phyloP scores from a whole-genome alignment of 1,139 yeast genomes.

The Yarrowia galli region DNA sequence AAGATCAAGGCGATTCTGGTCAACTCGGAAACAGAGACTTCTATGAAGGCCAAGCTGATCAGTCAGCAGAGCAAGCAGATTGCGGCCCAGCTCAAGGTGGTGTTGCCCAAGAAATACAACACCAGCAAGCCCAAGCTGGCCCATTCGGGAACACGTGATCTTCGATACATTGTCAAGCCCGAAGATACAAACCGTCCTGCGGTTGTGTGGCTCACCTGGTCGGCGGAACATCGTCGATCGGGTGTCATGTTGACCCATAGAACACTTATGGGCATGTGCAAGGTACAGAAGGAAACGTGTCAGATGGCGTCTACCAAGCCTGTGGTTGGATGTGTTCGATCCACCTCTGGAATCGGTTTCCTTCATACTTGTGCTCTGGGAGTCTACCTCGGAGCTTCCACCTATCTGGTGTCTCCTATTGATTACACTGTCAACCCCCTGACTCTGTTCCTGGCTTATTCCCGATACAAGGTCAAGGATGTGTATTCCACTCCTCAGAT shows the following conservation, averaged over 20 bases:
- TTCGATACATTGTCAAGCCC: conserved; percentile 54
- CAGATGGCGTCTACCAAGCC: conserved; percentile 77
- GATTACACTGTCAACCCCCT: conserved; percentile 80
- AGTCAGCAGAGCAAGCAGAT: conserved; percentile 67
- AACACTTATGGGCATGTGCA: conserved; percentile 77
- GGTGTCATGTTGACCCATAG: conserved; percentile 72
- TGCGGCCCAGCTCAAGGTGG: conserved; percentile 54
- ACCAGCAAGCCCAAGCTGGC: conserved; percentile 72
- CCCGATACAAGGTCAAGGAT: conserved; percentile 84
- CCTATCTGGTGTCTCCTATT: conserved; percentile 78
- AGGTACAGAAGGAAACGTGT: conserved; percentile 90
- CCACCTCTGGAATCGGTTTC: conserved; percentile 86
- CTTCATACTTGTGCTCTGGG: conserved; percentile 84
- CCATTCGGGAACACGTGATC: conserved; percentile 56
- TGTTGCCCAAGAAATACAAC: conserved; percentile 66
- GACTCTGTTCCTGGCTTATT: conserved; percentile 71
- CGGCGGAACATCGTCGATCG: conserved; percentile 74
- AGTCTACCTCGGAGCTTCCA: conserved; percentile 83
- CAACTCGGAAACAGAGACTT: conserved; percentile 74
- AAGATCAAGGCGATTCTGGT: conserved; percentile 75
- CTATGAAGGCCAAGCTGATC: conserved; percentile 72
- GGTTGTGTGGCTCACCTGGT: conserved; percentile 70
- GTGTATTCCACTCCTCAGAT: conserved; percentile 85
- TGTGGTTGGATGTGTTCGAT: conserved; percentile 85
- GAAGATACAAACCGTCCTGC: conserved; percentile 51